phyloP scores from a whole-genome alignment of 2,329 filamentous ascomycete species.

The Sporothrix phasma region DNA sequence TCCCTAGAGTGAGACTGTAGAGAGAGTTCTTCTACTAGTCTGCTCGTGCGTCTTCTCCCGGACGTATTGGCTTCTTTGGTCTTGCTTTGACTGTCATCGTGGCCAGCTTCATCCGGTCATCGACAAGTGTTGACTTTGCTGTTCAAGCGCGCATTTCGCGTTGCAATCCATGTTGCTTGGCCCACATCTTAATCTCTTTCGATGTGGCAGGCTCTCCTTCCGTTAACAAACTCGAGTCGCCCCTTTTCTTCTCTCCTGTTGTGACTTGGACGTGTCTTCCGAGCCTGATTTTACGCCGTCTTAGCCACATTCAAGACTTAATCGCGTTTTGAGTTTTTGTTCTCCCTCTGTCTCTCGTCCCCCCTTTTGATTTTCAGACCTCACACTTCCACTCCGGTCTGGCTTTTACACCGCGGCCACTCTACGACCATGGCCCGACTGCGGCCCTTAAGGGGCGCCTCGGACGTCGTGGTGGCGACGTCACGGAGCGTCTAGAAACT shows the following conservation, averaged over 20 bases:
- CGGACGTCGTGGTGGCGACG: not conserved
- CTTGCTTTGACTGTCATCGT: not conserved
- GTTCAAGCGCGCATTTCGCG: not conserved
- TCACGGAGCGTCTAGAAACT: not conserved
- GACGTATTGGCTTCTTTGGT: not conserved
- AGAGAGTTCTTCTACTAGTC: not conserved
- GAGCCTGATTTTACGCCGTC: not conserved
- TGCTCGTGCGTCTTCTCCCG: not conserved
- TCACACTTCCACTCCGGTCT: not conserved
- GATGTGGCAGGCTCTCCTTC: not conserved
- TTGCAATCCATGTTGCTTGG: not conserved
- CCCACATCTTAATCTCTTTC: not conserved
- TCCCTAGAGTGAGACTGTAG: not conserved
- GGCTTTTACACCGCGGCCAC: not conserved
- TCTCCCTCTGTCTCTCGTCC: not conserved
- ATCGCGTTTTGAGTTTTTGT: not conserved
- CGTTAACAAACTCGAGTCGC: not conserved
- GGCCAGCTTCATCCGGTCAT: not conserved
- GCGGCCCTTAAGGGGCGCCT: too few species aligned
- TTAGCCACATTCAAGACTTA: too few species aligned
- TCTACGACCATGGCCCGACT: not conserved
- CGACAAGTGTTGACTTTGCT: slow-evolving; percentile 19
- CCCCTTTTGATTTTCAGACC: too few species aligned
- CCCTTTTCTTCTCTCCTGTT: not conserved
- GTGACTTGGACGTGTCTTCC: not conserved